These are phyloP conservation scores for Neonectria punicea DNA, from an alignment of 2,329 filamentous ascomycete species.

Conservation along the genomic window DNA sequence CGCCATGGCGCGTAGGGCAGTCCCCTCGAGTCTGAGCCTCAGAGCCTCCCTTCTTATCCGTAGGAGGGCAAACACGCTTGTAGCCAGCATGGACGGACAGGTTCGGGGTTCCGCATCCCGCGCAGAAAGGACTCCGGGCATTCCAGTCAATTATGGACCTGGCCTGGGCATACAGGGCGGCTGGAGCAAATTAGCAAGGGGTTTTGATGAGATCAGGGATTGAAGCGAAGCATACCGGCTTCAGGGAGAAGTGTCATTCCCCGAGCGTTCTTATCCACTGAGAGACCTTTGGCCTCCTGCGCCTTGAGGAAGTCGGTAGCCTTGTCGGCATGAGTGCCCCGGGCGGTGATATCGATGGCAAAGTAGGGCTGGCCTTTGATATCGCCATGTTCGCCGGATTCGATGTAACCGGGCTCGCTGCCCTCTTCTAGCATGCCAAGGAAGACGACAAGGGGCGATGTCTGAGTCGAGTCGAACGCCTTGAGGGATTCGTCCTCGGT, in stretches of 20 bases:
- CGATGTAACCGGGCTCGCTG: conserved; percentile 52
- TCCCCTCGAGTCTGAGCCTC: conserved; percentile 66
- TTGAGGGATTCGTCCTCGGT: conserved; percentile 79
- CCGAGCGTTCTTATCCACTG: conserved; percentile 75
- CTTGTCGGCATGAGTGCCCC: conserved; percentile 68
- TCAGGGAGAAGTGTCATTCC: conserved; percentile 68
- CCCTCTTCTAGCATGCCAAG: conserved; percentile 80
- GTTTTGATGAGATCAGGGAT: conserved; percentile 17
- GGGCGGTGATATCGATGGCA: conserved; percentile 86
- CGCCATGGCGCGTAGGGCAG: conserved; percentile 83
- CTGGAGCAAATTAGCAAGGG: conserved; percentile 55
- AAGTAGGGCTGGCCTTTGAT: conserved; percentile 89
- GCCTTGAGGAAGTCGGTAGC: conserved; percentile 60
- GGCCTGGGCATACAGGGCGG: conserved; percentile 90
- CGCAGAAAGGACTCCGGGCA: conserved; percentile 89
- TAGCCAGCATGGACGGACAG: conserved; percentile 82
- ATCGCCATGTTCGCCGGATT: conserved; percentile 64
- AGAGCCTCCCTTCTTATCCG: conserved; percentile 65
- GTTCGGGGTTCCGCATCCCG: conserved; percentile 85
- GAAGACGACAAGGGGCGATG: conserved; percentile 80
- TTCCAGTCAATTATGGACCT: conserved; percentile 96
- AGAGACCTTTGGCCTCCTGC: conserved; percentile 65
- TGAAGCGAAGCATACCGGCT: conserved; percentile 61
- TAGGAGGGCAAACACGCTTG: conserved; percentile 81
- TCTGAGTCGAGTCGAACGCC: conserved; percentile 76